Evolutionary conservation across 805 yeast genomes (phyloP).

Genomic region (Candida boidinii): DNA sequence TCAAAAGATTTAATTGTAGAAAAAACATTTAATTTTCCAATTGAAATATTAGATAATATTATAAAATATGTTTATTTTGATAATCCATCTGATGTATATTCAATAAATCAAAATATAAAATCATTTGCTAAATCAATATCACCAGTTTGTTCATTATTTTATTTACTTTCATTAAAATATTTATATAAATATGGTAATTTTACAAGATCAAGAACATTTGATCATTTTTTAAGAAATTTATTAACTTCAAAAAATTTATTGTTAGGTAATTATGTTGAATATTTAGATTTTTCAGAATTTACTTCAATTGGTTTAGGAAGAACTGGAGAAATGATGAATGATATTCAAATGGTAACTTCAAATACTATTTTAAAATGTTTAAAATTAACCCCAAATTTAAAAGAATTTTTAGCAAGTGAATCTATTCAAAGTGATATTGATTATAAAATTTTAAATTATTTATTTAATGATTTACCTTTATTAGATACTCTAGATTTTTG

Average conservation of each 20-base stretch:
- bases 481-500: constrained; percentile 78
- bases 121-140: constrained; percentile 18
- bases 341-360: constrained; percentile 83
- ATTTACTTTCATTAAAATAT: constrained; percentile 47
- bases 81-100: constrained; percentile 17
- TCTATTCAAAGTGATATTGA: constrained; percentile 79
- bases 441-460: constrained; percentile 39
- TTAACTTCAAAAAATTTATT: constrained; percentile 26
- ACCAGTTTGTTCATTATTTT: constrained; percentile 48
- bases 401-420: constrained; percentile 78
- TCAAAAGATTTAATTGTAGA: too few relatives aligned
- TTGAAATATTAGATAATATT: constrained; percentile 24
- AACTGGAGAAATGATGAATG: constrained; percentile 82
- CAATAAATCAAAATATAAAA: constrained; percentile 21
- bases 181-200: constrained; percentile 62
- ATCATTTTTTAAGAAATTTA: constrained; percentile 54
- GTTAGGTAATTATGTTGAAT: constrained; percentile 56
- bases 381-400: constrained; percentile 51
- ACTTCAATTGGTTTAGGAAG: constrained; percentile 87
- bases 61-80: constrained; percentile 20
- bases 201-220: constrained; percentile 75
- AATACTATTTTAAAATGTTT: constrained; percentile 61
- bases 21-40: constrained; percentile 14
- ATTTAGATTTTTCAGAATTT: constrained; percentile 80
- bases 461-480: constrained; percentile 46